These are phyloP conservation scores for Penicillium paxilli DNA, from an alignment of 495 filamentous ascomycete species.

Conservation along the genomic window DNA sequence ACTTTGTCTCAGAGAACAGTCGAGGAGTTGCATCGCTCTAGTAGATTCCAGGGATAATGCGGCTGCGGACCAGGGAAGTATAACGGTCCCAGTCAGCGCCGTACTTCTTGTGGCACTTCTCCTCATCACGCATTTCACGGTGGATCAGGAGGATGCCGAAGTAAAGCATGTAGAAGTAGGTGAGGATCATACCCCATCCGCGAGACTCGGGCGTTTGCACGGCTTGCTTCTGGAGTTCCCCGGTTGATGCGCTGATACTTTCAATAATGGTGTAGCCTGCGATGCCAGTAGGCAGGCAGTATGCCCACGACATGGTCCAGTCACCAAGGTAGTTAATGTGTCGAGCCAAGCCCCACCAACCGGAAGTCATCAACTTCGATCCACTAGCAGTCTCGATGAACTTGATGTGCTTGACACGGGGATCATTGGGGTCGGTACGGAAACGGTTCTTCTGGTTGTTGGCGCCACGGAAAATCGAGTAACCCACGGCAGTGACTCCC, in stretches of 20 bases:
- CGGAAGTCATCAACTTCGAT: slow-evolving; percentile 75
- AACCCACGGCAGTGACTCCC: slow-evolving; percentile 66
- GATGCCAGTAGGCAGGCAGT: slow-evolving; percentile 84
- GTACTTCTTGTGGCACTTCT: slow-evolving; percentile 91
- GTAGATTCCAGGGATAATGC: slow-evolving; percentile 91
- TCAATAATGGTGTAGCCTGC: slow-evolving; percentile 69
- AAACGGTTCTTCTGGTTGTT: slow-evolving; percentile 96
- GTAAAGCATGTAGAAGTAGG: slow-evolving; percentile 95
- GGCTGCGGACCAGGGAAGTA: slow-evolving; percentile 75
- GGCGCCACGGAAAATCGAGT: slow-evolving; percentile 85
- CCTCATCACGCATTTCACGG: slow-evolving; percentile 87
- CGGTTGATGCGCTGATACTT: slow-evolving; percentile 45
- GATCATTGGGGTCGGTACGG: slow-evolving; percentile 84
- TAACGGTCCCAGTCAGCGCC: slow-evolving; percentile 93
- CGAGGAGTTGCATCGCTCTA: slow-evolving; percentile 34
- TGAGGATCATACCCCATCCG: slow-evolving; percentile 83
- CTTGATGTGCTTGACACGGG: slow-evolving; percentile 73
- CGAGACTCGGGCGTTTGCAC: slow-evolving; percentile 66
- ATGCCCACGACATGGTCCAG: slow-evolving; percentile 93
- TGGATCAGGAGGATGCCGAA: slow-evolving; percentile 89
- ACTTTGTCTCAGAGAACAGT: neutral
- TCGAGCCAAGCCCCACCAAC: slow-evolving; percentile 92
- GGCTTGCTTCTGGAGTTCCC: slow-evolving; percentile 57
- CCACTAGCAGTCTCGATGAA: slow-evolving; percentile 86
- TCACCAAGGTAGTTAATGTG: slow-evolving; percentile 99